These are phyloP conservation scores for Centaurea solstitialis DNA, from an alignment of 129 eudicot species.

Conservation along the genomic window DNA sequence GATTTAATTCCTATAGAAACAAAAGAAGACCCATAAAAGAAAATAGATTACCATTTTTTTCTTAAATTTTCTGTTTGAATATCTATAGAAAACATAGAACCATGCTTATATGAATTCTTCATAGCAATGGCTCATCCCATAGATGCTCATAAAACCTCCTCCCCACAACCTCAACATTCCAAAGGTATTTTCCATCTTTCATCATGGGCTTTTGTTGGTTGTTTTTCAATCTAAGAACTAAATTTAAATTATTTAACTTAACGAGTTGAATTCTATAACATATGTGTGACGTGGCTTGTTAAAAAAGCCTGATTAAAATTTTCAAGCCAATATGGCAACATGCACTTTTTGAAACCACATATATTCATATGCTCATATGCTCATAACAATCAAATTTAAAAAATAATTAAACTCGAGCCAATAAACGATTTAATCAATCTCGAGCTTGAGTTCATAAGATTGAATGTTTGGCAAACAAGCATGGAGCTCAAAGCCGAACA, in stretches of 20 bases:
- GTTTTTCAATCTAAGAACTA: background rate
- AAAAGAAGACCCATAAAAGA: background rate
- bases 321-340: no score
- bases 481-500: no score
- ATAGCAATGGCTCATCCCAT: constrained; percentile 57
- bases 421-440: background rate
- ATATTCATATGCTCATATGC: no score
- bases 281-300: no score
- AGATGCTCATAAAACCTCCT: constrained; percentile 29
- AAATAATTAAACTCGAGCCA: background rate
- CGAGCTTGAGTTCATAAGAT: background rate
- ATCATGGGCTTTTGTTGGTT: background rate
- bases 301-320: no score
- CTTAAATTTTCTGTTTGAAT: background rate
- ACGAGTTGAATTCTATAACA: no score
- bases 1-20: background rate
- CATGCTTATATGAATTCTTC: constrained; percentile 4
- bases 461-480: background rate
- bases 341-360: no score
- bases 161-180: constrained; percentile 47
- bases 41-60: background rate
- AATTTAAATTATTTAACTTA: background rate
- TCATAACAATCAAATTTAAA: no score
- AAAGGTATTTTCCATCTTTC: constrained; percentile 34
- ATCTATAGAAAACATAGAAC: background rate